Conservation (phyloP, 257 asterid genomes). For the Asclepias syriaca region DNA sequence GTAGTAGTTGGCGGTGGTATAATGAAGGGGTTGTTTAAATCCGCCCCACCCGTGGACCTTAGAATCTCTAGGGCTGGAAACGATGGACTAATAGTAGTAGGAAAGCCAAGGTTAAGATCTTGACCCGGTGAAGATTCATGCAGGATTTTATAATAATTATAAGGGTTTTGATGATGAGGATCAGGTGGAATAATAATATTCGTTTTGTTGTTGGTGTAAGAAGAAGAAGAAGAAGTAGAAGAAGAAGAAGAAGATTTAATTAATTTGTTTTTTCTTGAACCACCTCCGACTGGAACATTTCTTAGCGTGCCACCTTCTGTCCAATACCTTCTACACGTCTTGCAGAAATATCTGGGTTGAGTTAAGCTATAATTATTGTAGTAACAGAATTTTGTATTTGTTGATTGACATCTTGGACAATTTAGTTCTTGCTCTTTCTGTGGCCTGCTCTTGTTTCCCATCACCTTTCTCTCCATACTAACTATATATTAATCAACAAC, state of each 20-base stretch:
- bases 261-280: slow-evolving; percentile 52
- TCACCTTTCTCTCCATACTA: slow-evolving; percentile 36
- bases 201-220: slow-evolving; percentile 30
- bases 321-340: slow-evolving; percentile 82
- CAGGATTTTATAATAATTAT: slow-evolving; percentile 15
- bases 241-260: slow-evolving; percentile 26
- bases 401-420: slow-evolving; percentile 72
- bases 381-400: slow-evolving; percentile 73
- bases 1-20: slow-evolving; percentile 12
- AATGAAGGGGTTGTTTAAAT: slow-evolving; percentile 17
- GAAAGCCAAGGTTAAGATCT: slow-evolving; percentile 57
- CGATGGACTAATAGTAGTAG: slow-evolving; percentile 16
- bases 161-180: slow-evolving; percentile 30
- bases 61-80: slow-evolving; percentile 47
- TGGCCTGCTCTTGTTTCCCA: slow-evolving; percentile 26
- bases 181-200: not conserved
- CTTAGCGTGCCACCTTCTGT: slow-evolving; percentile 79
- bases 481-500: no score
- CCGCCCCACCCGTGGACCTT: slow-evolving; percentile 35
- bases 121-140: slow-evolving; percentile 23
- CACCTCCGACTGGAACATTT: slow-evolving; percentile 78
- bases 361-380: slow-evolving; percentile 79
- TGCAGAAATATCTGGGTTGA: slow-evolving; percentile 82
- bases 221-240: slow-evolving; percentile 14
- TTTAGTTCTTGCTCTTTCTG: slow-evolving; percentile 49